phyloP scores from a whole-genome alignment of 176 grass and related monocot species.

The Pharus latifolius region DNA sequence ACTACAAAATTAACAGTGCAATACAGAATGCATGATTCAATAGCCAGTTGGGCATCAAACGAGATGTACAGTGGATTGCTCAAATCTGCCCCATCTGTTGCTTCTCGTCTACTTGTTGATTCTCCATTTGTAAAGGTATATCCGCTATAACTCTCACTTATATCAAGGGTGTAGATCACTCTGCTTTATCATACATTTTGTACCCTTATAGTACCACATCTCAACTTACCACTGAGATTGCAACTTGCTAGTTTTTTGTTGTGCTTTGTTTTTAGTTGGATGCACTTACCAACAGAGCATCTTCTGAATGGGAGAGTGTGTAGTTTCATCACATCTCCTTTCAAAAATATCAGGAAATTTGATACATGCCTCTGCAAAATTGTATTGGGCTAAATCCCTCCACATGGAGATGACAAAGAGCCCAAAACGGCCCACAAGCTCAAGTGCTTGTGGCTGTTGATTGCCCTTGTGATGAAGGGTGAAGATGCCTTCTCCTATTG shows the following conservation, averaged over 20 bases:
- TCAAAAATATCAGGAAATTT: no score
- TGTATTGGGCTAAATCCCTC: no score
- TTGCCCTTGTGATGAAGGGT: no score
- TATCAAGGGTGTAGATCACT: background rate
- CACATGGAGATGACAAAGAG: no score
- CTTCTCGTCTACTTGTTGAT: conserved; percentile 70
- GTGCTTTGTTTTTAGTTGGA: no score
- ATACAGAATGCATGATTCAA: conserved; percentile 84
- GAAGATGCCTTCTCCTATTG: no score
- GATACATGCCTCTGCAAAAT: no score
- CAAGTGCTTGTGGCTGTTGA: no score
- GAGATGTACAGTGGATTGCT: conserved; percentile 78
- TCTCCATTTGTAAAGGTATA: conserved; percentile 67
- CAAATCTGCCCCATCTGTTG: conserved; percentile 48
- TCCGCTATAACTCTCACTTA: background rate
- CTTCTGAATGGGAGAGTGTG: no score
- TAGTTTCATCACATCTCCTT: no score
- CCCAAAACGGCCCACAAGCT: no score
- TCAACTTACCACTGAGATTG: background rate
- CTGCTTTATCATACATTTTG: background rate
- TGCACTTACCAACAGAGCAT: no score
- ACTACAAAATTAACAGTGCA: conserved; percentile 58
- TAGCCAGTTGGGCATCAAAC: conserved; percentile 81
- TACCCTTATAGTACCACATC: background rate
- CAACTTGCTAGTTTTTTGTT: background rate